Evolutionary conservation across 257 asterid species (phyloP).

Genomic region (Buddleja alternifolia): DNA sequence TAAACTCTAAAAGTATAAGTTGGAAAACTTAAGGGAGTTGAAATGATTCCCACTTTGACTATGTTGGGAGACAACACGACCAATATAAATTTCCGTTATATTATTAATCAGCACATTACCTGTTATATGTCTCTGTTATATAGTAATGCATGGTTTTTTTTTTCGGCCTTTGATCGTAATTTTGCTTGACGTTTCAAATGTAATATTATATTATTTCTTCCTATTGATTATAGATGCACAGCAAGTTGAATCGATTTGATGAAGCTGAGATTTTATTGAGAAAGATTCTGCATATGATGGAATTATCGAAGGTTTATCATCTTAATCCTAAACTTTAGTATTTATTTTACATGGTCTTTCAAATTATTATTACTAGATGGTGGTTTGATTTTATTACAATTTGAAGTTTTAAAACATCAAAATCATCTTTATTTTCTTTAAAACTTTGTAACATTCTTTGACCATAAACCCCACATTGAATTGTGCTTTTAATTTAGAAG

Average conservation of each 20-base stretch:
- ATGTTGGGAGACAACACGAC: slow-evolving; percentile 16
- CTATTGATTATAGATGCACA: slow-evolving; percentile 56
- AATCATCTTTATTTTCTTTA: too few relatives aligned
- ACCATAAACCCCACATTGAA: too few relatives aligned
- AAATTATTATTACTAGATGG: slow-evolving; percentile 8
- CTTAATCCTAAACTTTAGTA: slow-evolving; percentile 16
- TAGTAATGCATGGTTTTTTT: slow-evolving; percentile 20
- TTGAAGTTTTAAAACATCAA: too few relatives aligned
- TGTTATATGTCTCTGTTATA: neutral
- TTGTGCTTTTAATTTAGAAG: too few relatives aligned
- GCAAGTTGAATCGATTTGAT: slow-evolving; percentile 55
- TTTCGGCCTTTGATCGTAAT: neutral
- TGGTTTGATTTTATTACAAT: slow-evolving; percentile 3
- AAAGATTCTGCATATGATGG: slow-evolving; percentile 74
- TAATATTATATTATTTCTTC: slow-evolving; percentile 17
- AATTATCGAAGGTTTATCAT: slow-evolving; percentile 68
- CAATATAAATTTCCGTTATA: neutral
- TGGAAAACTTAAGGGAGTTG: slow-evolving; percentile 16
- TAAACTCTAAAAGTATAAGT: neutral
- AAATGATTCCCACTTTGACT: slow-evolving; percentile 16
- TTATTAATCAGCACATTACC: neutral
- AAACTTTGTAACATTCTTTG: too few relatives aligned
- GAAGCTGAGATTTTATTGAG: slow-evolving; percentile 78
- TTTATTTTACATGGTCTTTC: neutral
- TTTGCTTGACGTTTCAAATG: neutral